These are phyloP conservation scores for Rhodotorula sp. DNA, from an alignment of 1,284 basidiomycete genomes.

Conservation along the genomic window DNA sequence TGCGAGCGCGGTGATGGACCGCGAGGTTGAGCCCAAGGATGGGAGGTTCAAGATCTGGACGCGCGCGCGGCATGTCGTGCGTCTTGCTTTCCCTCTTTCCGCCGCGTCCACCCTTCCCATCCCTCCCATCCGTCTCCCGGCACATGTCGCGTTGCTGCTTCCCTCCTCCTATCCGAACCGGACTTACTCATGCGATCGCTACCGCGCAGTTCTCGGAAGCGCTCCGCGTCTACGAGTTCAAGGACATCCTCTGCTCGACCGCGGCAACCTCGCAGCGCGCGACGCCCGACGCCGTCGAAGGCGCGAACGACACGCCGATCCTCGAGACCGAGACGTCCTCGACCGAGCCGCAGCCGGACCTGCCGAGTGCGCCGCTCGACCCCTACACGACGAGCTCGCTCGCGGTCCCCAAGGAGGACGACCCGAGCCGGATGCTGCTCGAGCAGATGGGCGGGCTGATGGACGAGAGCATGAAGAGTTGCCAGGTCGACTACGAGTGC, in stretches of 20 bases:
- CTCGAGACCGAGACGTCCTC: constrained; percentile 21
- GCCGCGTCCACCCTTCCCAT: background rate
- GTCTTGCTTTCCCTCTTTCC: constrained; percentile 1
- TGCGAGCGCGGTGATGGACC: constrained; percentile 34
- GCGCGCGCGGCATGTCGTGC: constrained; percentile 42
- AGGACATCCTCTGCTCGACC: constrained; percentile 39
- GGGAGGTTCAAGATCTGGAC: constrained; percentile 43
- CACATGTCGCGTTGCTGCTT: no score
- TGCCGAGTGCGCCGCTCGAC: constrained; percentile 22
- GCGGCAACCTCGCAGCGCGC: constrained; percentile 30
- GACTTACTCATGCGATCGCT: no score
- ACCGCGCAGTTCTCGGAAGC: constrained; percentile 44
- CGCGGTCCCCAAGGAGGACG: constrained; percentile 15
- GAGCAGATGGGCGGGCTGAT: constrained; percentile 68
- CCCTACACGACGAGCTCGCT: constrained; percentile 14
- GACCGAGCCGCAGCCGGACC: constrained; percentile 1
- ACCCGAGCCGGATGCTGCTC: constrained; percentile 47
- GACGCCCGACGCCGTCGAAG: constrained; percentile 13
- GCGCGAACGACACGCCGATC: background rate
- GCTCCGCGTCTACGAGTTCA: constrained; percentile 45
- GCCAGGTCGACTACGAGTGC: constrained; percentile 69
- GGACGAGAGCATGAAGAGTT: constrained; percentile 73
- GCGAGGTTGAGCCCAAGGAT: constrained; percentile 44
- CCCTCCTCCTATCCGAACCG: background rate
- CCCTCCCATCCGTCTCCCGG: background rate